phyloP scores from a whole-genome alignment of 306 rosid genomes.

The Pyrus communis region DNA sequence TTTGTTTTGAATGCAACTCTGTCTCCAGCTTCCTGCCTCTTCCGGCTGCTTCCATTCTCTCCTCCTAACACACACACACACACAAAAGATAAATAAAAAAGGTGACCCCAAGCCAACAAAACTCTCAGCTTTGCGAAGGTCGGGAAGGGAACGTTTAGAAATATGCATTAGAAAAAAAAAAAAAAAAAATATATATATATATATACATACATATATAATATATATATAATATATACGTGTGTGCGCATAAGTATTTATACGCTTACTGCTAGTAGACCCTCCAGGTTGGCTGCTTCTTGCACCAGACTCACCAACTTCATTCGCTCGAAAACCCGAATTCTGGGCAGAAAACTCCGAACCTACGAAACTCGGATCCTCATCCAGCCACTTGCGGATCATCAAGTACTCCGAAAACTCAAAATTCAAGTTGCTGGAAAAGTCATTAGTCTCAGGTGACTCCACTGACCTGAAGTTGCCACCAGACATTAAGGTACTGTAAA shows the following conservation, averaged over 20 bases:
- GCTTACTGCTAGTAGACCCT: slow-evolving; percentile 43
- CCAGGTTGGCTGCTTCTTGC: slow-evolving; percentile 31
- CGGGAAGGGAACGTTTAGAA: not conserved
- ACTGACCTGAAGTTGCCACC: slow-evolving; percentile 20
- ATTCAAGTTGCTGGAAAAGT: slow-evolving; percentile 19
- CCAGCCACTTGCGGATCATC: slow-evolving; percentile 40
- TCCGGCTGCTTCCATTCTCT: slow-evolving; percentile 22
- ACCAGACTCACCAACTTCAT: slow-evolving; percentile 25
- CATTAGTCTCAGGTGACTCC: slow-evolving; percentile 23
- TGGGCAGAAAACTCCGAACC: slow-evolving; percentile 17
- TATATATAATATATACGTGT: not conserved
- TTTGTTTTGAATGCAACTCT: slow-evolving; percentile 63
- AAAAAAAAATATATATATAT: too few relatives aligned
- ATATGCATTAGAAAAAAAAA: not conserved
- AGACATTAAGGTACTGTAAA: slow-evolving; percentile 31
- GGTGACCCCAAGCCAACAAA: too few relatives aligned
- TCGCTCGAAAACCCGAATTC: slow-evolving; percentile 22
- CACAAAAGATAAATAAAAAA: not conserved
- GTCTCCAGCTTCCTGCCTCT: slow-evolving; percentile 29
- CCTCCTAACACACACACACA: slow-evolving; percentile 20
- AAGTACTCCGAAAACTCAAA: slow-evolving; percentile 36
- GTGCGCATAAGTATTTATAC: not conserved
- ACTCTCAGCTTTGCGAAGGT: too few relatives aligned
- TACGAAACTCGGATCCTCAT: slow-evolving; percentile 11
- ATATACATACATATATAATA: too few relatives aligned